Evolutionary conservation across 306 rosid species (phyloP).

Genomic region (Cyamopsis tetragonoloba): DNA sequence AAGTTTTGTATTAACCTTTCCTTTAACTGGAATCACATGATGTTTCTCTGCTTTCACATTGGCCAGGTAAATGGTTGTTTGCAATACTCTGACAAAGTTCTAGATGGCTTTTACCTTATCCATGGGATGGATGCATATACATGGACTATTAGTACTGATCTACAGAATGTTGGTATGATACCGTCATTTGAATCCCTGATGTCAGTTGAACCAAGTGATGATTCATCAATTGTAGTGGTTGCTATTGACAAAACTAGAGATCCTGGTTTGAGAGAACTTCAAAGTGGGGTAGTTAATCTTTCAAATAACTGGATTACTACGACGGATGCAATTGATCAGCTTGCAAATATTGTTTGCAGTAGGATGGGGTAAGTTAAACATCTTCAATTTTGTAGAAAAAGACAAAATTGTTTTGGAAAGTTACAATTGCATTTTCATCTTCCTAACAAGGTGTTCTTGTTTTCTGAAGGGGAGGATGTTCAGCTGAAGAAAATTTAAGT

Average conservation of each 20-base stretch:
- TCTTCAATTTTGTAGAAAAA: neutral
- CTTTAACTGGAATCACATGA: neutral
- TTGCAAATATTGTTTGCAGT: conserved; percentile 42
- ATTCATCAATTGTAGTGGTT: conserved; percentile 38
- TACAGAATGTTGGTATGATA: conserved; percentile 36
- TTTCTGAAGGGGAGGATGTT: conserved; percentile 40
- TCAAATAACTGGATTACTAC: conserved; percentile 32
- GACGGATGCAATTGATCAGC: conserved; percentile 34
- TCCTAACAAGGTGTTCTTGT: conserved; percentile 14
- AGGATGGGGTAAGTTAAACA: conserved; percentile 47
- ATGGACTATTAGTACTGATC: conserved; percentile 49
- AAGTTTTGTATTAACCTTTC: neutral
- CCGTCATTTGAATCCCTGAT: conserved; percentile 49
- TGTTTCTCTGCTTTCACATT: conserved; percentile 4
- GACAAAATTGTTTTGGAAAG: neutral
- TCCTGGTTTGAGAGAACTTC: conserved; percentile 45
- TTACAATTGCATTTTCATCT: neutral
- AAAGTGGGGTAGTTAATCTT: conserved; percentile 34
- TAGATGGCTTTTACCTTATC: conserved; percentile 50
- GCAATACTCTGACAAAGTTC: conserved; percentile 43
- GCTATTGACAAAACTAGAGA: conserved; percentile 47
- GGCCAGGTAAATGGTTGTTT: conserved; percentile 55
- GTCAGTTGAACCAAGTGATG: conserved; percentile 38
- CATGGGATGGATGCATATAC: conserved; percentile 58
- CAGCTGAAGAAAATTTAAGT: conserved; percentile 34